Conservation (phyloP, 1,284 basidiomycete genomes). For the Golubevia pallescens region DNA sequence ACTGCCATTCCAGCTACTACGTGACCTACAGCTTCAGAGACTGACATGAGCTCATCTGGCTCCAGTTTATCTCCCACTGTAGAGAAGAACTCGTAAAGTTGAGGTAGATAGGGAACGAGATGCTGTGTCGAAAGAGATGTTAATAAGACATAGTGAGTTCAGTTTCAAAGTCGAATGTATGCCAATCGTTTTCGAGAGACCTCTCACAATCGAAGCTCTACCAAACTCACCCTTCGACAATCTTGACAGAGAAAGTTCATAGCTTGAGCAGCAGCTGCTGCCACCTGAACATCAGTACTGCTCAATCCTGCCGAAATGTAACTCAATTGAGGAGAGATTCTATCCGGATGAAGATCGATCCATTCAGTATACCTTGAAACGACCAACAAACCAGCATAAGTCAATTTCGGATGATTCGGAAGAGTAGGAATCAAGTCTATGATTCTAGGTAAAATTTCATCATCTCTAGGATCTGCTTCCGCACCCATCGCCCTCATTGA, state of each 20-base stretch:
- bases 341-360: conserved; percentile 87
- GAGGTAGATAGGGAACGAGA: conserved; percentile 86
- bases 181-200: neutral
- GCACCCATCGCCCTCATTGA: conserved; percentile 98
- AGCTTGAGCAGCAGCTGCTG: conserved; percentile 58
- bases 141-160: neutral
- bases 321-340: conserved; percentile 83
- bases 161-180: neutral
- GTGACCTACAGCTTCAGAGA: conserved; percentile 56
- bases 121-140: conserved; percentile 70
- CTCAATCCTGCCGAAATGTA: conserved; percentile 89
- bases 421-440: conserved; percentile 92
- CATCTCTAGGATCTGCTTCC: conserved; percentile 82
- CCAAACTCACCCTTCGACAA: conserved; percentile 24
- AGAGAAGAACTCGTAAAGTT: conserved; percentile 68
- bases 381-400: conserved; percentile 92
- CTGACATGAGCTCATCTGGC: conserved; percentile 46
- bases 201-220: neutral
- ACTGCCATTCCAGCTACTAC: conserved; percentile 47
- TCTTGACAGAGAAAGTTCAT: conserved; percentile 61
- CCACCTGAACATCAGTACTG: conserved; percentile 33
- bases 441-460: conserved; percentile 86
- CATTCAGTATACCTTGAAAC: conserved; percentile 96
- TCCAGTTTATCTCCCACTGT: conserved; percentile 40
- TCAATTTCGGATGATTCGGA: conserved; percentile 87